These are phyloP conservation scores for Salix exigua DNA, from an alignment of 345 rosid species.

Conservation along the genomic window DNA sequence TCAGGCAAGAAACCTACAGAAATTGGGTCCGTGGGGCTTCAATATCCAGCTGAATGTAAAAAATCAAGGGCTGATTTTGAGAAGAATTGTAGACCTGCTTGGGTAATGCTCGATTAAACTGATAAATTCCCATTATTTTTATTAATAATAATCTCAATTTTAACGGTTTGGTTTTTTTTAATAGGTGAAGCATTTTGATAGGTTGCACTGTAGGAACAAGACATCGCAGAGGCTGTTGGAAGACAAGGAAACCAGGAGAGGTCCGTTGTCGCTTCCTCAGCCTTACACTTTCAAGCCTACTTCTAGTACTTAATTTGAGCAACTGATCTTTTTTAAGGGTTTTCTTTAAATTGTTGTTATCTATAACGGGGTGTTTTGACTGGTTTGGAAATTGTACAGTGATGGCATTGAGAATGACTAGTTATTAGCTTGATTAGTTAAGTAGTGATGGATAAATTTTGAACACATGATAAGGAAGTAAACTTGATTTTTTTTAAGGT, in stretches of 20 bases:
- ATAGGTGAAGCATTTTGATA: slow-evolving; percentile 89
- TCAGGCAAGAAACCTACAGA: slow-evolving; percentile 68
- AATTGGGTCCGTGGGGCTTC: slow-evolving; percentile 70
- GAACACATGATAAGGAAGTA: background rate
- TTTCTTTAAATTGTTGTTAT: background rate
- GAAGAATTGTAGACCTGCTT: slow-evolving; percentile 62
- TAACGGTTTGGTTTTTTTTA: background rate
- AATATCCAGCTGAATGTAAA: slow-evolving; percentile 68
- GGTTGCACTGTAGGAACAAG: slow-evolving; percentile 67
- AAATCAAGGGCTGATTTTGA: slow-evolving; percentile 39
- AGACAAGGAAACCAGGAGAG: slow-evolving; percentile 61
- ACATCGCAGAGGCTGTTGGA: slow-evolving; percentile 64
- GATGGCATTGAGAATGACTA: background rate
- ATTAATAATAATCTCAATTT: too few species aligned
- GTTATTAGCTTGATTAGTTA: background rate
- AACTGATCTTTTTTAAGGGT: background rate
- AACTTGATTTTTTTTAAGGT: background rate
- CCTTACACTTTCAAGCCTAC: slow-evolving; percentile 71
- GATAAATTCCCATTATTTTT: background rate
- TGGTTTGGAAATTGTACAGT: background rate
- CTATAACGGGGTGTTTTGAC: background rate
- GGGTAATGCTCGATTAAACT: slow-evolving; percentile 40
- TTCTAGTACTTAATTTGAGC: slow-evolving; percentile 20
- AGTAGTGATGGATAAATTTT: background rate
- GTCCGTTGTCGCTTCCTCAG: slow-evolving; percentile 77